phyloP scores from a whole-genome alignment of 2,329 filamentous ascomycete genomes.

The Ophiostoma novo-ulmi region DNA sequence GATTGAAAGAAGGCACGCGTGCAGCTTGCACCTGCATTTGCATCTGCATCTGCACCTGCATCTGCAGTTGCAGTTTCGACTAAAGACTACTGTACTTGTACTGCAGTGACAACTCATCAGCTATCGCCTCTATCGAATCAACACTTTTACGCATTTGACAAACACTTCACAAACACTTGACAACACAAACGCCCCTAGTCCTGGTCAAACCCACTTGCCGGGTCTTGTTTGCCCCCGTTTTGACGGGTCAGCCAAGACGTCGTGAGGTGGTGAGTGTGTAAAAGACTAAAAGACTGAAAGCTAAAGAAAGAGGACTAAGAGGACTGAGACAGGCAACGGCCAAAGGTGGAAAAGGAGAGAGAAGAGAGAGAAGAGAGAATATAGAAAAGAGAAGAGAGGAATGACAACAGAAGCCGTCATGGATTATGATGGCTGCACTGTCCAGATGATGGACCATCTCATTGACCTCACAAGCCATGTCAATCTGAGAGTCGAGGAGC shows the following conservation, averaged over 20 bases:
- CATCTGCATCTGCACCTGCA: not conserved
- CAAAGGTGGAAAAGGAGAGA: not conserved
- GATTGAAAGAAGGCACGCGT: constrained; percentile 6
- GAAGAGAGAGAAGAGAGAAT: not conserved
- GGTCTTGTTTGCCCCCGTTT: constrained; percentile 13
- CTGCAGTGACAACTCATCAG: constrained; percentile 5
- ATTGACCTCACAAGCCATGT: constrained; percentile 12
- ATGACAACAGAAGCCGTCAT: too few species aligned
- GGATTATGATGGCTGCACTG: constrained; percentile 12
- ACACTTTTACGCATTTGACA: not conserved
- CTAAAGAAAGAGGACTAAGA: not conserved
- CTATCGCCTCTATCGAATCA: not conserved
- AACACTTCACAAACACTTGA: not conserved
- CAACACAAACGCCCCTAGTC: constrained; percentile 15
- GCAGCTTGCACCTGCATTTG: not conserved
- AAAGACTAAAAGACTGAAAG: not conserved
- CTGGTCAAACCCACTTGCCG: constrained; percentile 8
- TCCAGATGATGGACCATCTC: constrained; percentile 18
- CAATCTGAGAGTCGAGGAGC: constrained; percentile 1
- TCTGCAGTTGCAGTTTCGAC: not conserved
- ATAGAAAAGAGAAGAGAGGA: not conserved
- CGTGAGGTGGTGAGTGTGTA: constrained; percentile 8
- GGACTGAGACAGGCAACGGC: not conserved
- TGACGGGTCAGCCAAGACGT: constrained; percentile 13
- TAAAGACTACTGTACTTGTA: not conserved